Evolutionary conservation across 768 basidiomycete genomes (phyloP), one percentile per base, ranked within the genome.

Genomic region (Boletus insuetus): DNA sequence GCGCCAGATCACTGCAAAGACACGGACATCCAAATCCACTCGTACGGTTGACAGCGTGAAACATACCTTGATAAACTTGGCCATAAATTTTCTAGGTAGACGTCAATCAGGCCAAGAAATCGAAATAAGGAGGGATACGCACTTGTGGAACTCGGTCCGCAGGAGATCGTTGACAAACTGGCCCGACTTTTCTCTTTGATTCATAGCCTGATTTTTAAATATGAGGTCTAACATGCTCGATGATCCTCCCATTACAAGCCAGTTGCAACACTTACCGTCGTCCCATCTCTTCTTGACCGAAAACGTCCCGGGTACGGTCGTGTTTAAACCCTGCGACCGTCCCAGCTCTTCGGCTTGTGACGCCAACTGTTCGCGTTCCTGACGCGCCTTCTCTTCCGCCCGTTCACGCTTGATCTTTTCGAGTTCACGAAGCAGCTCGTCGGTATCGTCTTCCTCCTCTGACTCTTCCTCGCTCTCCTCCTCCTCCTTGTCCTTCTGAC

Each of bases 371-470:
- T 93, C 93, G 40, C 78, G 78, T 41, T 97, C 96, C 69, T 84
- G 77, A 42, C 90, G 79, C 37, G 81, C 87, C 67, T 94, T 94
- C 73, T 98, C 97, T 64, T 89, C 95, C 12, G 95, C 95, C 11
- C 96, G 82, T 67, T 98, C 95, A 45, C 87, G 87, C 73, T 97
- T 98, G 62, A 98, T 98, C 77, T 96, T 98, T 73, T 97, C 96
- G n/a, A 99, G 79, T 70, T 99, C 97, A 24, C 94, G 86, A 58
- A 99, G 77, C 22, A 99, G 79, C 64, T 97, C 96, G 0, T 94
- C 94, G 0, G 94, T 93, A 51, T 96, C 66, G 26, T 67, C 65
- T 22, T 66, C 65, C 59, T 96, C 94, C 17, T 85, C 83, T 0
- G 74, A 69, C 8, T 81, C 79, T 9, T 82, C 81, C 35, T 85